A percentile compares a stretch with the other conserved stretches of the same genome.
phyloP scores from a whole-genome alignment of 2,329 filamentous ascomycete genomes.

The Teratosphaeria pseudoeucalypti region DNA sequence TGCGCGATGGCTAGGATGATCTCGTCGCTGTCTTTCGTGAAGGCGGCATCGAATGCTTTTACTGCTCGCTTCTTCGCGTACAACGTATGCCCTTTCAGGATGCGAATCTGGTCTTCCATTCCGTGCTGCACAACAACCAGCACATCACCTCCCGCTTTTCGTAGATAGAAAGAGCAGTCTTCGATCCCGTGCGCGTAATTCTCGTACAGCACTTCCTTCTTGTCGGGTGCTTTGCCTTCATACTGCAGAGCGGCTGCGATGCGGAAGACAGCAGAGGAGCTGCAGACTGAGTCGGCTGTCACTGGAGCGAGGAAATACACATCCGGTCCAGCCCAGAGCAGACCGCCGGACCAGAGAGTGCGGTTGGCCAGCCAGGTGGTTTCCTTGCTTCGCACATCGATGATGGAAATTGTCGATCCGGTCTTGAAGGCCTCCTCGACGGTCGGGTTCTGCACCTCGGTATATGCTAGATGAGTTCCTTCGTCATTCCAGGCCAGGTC shows the following conservation, averaged over 20 bases:
- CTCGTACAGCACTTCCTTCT: conserved; percentile 1
- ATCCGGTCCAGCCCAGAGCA: conserved; percentile 8
- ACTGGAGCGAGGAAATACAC: conserved; percentile 11
- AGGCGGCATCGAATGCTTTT: conserved; percentile 10
- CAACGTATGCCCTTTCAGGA: conserved; percentile 8
- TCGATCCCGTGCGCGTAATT: conserved; percentile 9
- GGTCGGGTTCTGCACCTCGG: conserved; percentile 15
- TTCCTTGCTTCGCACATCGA: conserved; percentile 4
- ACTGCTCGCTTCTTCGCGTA: conserved; percentile 7
- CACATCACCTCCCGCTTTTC: conserved; percentile 7
- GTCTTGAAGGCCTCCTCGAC: conserved; percentile 15
- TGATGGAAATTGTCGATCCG: conserved; percentile 12
- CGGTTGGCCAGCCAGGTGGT: conserved; percentile 1
- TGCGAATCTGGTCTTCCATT: conserved; percentile 13
- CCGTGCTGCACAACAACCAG: conserved; percentile 12
- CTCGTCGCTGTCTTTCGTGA: conserved; percentile 12
- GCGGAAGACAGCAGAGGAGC: conserved; percentile 1
- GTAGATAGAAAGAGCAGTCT: conserved; percentile 9
- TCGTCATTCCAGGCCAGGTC: conserved; percentile 22
- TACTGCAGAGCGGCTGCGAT: neutral
- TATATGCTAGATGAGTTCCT: conserved; percentile 17
- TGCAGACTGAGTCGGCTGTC: neutral
- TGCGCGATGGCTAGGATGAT: conserved; percentile 19
- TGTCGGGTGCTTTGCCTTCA: neutral
- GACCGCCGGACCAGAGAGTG: neutral